A percentile compares a stretch with the other conserved stretches of the same genome.
Evolutionary conservation across 1,284 basidiomycete species (phyloP).

Genomic region (Ganoderma lucidum): DNA sequence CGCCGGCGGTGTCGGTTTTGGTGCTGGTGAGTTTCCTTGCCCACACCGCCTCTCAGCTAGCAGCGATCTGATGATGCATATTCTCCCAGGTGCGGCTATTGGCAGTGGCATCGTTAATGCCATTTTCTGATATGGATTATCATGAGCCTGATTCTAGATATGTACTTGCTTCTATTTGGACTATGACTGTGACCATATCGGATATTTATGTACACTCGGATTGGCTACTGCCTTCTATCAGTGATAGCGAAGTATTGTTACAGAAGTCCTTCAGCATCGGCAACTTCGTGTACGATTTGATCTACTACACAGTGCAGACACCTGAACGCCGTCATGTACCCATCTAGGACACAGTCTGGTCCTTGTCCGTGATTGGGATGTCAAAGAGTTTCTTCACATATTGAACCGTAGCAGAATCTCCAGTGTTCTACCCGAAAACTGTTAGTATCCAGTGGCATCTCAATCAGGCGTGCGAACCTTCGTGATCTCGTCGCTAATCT

Average conservation of each 20-base stretch:
- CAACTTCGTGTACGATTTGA: neutral
- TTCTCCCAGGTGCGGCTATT: slow-evolving; percentile 46
- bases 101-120: slow-evolving; percentile 49
- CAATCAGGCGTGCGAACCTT: slow-evolving; percentile 62
- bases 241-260: neutral
- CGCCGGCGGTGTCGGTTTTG: slow-evolving; percentile 76
- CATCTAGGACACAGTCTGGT: slow-evolving; percentile 16
- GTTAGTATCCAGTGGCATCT: slow-evolving; percentile 9
- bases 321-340: neutral
- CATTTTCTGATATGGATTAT: slow-evolving; percentile 44
- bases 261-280: neutral
- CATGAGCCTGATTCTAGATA: neutral
- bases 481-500: slow-evolving; percentile 89
- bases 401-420: slow-evolving; percentile 50
- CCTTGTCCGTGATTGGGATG: slow-evolving; percentile 29
- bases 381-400: slow-evolving; percentile 53
- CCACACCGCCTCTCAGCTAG: neutral
- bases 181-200: neutral
- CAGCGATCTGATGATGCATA: slow-evolving; percentile 23
- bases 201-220: neutral
- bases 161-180: neutral
- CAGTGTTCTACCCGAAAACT: slow-evolving; percentile 49
- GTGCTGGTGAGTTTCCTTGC: slow-evolving; percentile 53
- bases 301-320: neutral
- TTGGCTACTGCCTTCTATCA: neutral